Conservation (phyloP, 2,329 filamentous ascomycete species). For the Venturia effusa region DNA sequence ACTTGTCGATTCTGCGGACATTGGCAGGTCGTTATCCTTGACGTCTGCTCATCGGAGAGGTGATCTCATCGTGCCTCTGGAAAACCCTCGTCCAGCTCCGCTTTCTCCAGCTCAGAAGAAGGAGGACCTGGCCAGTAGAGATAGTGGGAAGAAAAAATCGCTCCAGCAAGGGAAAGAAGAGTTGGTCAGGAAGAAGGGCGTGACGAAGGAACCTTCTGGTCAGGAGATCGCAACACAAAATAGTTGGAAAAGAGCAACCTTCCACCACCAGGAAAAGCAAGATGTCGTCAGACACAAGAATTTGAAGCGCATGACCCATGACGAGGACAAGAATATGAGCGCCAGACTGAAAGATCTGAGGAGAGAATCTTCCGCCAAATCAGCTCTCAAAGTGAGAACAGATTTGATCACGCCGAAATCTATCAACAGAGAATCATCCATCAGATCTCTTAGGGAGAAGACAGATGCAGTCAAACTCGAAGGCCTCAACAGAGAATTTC, state of each 20-base stretch:
- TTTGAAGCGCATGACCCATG: not conserved
- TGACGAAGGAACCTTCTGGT: not conserved
- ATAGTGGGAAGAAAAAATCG: not conserved
- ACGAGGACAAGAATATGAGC: not conserved
- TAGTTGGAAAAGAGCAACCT: no score
- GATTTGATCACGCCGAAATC: no score
- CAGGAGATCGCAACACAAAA: not conserved
- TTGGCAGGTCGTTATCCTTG: not conserved
- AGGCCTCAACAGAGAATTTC: not conserved
- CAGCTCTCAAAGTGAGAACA: no score
- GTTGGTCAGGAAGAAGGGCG: not conserved
- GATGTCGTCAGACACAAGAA: no score
- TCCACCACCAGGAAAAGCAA: no score
- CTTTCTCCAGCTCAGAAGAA: not conserved
- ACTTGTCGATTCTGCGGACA: not conserved
- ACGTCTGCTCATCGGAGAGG: not conserved
- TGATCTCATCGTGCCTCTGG: not conserved
- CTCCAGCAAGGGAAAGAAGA: not conserved
- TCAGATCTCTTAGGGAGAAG: no score
- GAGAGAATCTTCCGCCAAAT: not conserved
- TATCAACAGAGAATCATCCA: no score
- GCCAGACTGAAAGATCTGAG: not conserved
- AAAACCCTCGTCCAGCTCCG: not conserved
- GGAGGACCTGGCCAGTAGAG: not conserved
- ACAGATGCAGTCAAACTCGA: not conserved